phyloP scores from a whole-genome alignment of 2,329 filamentous ascomycete genomes.

The Furcasterigmium sp. region DNA sequence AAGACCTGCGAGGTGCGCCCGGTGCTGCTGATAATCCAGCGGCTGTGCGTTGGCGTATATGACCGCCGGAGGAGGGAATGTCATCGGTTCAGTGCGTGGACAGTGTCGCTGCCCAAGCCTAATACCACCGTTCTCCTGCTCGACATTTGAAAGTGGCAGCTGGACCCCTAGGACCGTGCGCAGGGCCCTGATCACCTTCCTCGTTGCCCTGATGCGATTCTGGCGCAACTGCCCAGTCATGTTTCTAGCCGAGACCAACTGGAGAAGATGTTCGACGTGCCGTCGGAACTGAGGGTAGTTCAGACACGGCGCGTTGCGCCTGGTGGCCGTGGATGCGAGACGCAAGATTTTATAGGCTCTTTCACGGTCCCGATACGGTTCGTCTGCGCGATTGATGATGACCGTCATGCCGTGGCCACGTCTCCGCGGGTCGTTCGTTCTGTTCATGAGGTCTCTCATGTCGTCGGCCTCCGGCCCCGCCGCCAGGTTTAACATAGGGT shows the following conservation, averaged over 20 bases:
- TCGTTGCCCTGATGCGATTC: background rate
- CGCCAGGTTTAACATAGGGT: too few species aligned
- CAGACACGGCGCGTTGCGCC: background rate
- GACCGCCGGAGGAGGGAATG: too few species aligned
- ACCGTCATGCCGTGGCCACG: background rate
- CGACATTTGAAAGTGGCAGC: too few species aligned
- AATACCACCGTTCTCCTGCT: too few species aligned
- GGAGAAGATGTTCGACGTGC: background rate
- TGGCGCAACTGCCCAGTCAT: background rate
- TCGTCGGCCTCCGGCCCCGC: background rate
- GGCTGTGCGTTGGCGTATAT: too few species aligned
- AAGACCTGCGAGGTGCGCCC: too few species aligned
- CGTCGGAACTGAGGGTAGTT: background rate
- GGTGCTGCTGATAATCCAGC: too few species aligned
- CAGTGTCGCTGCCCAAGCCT: too few species aligned
- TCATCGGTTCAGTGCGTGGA: too few species aligned
- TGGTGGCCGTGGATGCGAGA: background rate
- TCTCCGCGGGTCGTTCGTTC: too few species aligned
- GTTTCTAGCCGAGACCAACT: background rate
- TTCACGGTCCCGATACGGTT: background rate
- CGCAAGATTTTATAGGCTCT: background rate
- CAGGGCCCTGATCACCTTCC: background rate
- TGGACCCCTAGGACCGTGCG: background rate
- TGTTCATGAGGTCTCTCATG: background rate
- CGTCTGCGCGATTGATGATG: background rate